These are phyloP conservation scores for Globisporangium perplexum DNA, from an alignment of 352 stramenopile genomes.

Conservation along the genomic window DNA sequence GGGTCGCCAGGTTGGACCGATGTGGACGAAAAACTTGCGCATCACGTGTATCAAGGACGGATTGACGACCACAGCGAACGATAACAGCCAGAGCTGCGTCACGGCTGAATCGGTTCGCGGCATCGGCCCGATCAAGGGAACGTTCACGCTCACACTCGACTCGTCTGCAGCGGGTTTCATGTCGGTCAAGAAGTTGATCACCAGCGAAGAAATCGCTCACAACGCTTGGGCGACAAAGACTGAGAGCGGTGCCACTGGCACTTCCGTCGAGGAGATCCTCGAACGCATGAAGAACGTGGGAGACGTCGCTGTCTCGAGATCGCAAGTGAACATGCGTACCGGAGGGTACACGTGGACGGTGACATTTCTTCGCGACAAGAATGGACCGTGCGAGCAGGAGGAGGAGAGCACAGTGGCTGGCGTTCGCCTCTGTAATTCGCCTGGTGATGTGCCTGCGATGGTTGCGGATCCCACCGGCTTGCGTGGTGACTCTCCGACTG, in stretches of 20 bases:
- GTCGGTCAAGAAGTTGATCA: constrained; percentile 47
- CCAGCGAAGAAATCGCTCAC: constrained; percentile 84
- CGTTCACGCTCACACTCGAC: constrained; percentile 90
- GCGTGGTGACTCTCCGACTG: constrained; percentile 24
- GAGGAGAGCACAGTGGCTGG: constrained; percentile 36
- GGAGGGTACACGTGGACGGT: constrained; percentile 94
- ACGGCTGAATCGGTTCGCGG: constrained; percentile 21
- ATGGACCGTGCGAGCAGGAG: constrained; percentile 55
- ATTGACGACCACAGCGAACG: constrained; percentile 52
- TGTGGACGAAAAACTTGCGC: constrained; percentile 35
- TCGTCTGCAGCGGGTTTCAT: constrained; percentile 63
- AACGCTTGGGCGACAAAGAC: constrained; percentile 89
- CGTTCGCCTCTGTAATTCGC: constrained; percentile 86
- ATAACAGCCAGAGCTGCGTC: constrained; percentile 46
- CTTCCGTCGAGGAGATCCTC: constrained; percentile 94
- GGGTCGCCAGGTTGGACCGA: constrained; percentile 93
- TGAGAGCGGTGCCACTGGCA: constrained; percentile 88
- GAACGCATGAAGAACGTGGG: constrained; percentile 93
- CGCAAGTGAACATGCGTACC: constrained; percentile 76
- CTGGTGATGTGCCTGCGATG: constrained; percentile 90
- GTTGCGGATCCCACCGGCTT: constrained; percentile 18
- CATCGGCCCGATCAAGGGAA: constrained; percentile 86
- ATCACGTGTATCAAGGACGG: constrained; percentile 59
- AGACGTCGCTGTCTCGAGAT: constrained; percentile 89
- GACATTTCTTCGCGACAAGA: constrained; percentile 90